Evolutionary conservation across 345 rosid species (phyloP), one percentile per base, ranked within the genome.

Genomic region (Eucalyptus caleyi): DNA sequence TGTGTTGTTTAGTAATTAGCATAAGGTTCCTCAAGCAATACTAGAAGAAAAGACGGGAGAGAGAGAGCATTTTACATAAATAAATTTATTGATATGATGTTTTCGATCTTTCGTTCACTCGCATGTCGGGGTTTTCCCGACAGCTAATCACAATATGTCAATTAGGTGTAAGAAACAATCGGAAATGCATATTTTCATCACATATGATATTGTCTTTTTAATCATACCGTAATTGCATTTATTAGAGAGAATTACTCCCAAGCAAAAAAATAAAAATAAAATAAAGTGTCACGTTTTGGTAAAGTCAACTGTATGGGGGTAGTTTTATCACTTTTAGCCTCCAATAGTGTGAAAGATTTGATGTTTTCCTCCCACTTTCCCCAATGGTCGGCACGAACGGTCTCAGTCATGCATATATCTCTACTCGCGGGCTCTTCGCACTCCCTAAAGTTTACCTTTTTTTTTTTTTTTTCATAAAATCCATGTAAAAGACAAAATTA

Each of bases 111-210:
- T 56, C 30, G 1, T 56, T 23, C 6, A 24, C 3, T 0, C 1
- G 14, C 2, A 10, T 56, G 62, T 56, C 30, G 30, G 30, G 14
- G 3, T 56, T 56, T 56, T 56, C 62, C 14, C 30, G 62, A 56
- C 62, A 24, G 30, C 14, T 11, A 56, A 56, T 56, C 62, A 56
- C 30, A 10, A 56, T 56, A 56, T 56, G 62, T 56, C 30, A 56
- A 2, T 56, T 24, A 56, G 6, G 62, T 23, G 6, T 24, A 24
- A 23, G 3, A 19, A 53, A 19, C 0, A 24, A 24, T 24, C 1
- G 3, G 6, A 56, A 5, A 1, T 56, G 1, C 6, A 24, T 56
- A 56, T 56, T 24, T 56, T 26, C 0, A 0, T 56, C 62, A 23
- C 30, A 23, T 56, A 5, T 56, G 62, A 56, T 53, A 21, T 56